Evolutionary conservation across 495 filamentous ascomycete genomes (phyloP).

Genomic region (Corynascus novoguineensis): DNA sequence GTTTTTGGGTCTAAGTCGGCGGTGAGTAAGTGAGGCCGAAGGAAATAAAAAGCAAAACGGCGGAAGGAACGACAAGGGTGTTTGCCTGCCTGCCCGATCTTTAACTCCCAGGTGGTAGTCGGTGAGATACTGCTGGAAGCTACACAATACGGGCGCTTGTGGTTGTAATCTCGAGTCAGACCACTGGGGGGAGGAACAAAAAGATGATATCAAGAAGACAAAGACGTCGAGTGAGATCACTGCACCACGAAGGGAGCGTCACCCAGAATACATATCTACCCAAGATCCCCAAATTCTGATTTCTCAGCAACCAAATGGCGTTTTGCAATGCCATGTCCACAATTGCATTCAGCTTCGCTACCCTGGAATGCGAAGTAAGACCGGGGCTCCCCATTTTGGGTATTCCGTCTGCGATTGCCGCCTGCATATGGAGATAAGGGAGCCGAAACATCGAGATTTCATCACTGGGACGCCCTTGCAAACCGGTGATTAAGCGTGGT

Average conservation of each 20-base stretch:
- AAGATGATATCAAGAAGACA: not conserved
- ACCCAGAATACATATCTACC: not conserved
- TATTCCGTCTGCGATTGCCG: not conserved
- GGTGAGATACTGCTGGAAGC: not conserved
- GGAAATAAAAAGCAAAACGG: not conserved
- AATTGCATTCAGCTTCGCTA: not conserved
- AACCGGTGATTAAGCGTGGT: not conserved
- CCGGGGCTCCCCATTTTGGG: not conserved
- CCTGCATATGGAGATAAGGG: slow-evolving; percentile 1
- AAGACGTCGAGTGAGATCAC: no score
- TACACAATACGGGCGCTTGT: no score
- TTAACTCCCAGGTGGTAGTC: not conserved
- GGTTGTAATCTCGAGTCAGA: not conserved
- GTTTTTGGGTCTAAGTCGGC: not conserved
- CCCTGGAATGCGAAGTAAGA: not conserved
- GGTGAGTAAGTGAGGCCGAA: not conserved
- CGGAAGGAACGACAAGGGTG: slow-evolving; percentile 3
- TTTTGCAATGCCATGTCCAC: not conserved
- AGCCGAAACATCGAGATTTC: not conserved
- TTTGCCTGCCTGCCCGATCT: no score
- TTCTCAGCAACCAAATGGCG: slow-evolving; percentile 3
- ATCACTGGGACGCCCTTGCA: not conserved
- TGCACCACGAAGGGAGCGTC: not conserved
- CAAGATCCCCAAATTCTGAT: not conserved
- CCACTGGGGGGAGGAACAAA: not conserved